A percentile compares a stretch with the other conserved stretches of the same genome.
These are phyloP conservation scores for Tylopilus orsonianus DNA, from an alignment of 1,284 basidiomycete species.

Conservation along the genomic window DNA sequence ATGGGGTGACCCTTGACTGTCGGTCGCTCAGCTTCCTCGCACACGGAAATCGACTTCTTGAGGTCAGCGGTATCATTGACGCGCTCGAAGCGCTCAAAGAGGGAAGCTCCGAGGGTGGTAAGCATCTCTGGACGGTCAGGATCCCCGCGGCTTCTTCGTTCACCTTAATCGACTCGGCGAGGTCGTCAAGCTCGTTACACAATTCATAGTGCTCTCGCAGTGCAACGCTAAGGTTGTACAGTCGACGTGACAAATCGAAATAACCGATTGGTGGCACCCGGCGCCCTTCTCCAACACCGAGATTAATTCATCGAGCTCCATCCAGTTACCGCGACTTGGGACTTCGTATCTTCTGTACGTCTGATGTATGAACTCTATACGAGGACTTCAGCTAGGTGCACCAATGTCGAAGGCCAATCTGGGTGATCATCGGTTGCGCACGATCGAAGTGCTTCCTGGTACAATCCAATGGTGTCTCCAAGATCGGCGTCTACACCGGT, in stretches of 20 bases:
- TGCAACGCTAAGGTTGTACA: constrained; percentile 7
- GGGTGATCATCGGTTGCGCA: background rate
- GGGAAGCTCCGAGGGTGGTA: background rate
- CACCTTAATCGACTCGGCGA: background rate
- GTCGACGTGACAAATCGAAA: background rate
- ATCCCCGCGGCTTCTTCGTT: constrained; percentile 1
- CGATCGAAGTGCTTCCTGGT: constrained; percentile 2
- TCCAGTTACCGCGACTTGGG: background rate
- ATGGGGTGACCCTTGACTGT: background rate
- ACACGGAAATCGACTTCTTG: background rate
- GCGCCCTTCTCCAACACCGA: background rate
- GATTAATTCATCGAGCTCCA: background rate
- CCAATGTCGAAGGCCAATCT: constrained; percentile 1
- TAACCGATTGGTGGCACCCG: background rate
- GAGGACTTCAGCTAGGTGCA: constrained; percentile 2
- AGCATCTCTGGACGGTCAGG: background rate
- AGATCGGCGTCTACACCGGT: background rate
- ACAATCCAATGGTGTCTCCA: background rate
- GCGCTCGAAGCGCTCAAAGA: background rate
- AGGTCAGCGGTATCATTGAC: background rate
- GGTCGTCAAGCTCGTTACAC: background rate
- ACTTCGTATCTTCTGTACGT: background rate
- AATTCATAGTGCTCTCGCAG: background rate
- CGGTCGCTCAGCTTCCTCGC: background rate
- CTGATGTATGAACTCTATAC: background rate